Evolutionary conservation across 2,329 filamentous ascomycete genomes (phyloP).

Genomic region (Ascochyta pisi): DNA sequence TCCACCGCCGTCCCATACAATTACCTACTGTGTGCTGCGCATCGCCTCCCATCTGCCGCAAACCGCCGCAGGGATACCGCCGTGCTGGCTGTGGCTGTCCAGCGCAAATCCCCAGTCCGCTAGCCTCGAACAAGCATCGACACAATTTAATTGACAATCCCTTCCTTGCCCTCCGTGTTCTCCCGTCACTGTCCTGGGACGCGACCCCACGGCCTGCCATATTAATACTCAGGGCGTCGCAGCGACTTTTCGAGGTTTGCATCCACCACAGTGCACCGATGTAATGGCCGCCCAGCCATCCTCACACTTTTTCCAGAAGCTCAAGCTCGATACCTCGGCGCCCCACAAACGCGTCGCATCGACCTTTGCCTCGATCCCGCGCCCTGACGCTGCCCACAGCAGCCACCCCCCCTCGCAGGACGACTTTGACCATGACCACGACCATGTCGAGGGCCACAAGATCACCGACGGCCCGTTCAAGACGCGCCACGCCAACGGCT

Average conservation of each 20-base stretch:
- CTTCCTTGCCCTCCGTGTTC: slow-evolving; percentile 37
- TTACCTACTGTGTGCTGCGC: too few relatives aligned
- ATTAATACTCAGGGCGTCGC: slow-evolving; percentile 34
- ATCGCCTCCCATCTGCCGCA: slow-evolving; percentile 1
- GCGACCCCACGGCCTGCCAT: slow-evolving; percentile 37
- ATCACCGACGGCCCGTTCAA: slow-evolving; percentile 28
- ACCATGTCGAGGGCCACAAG: slow-evolving; percentile 27
- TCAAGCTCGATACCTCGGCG: slow-evolving; percentile 49
- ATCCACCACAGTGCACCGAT: slow-evolving; percentile 43
- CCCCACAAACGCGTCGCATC: slow-evolving; percentile 45
- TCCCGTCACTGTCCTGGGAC: slow-evolving; percentile 32
- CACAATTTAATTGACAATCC: slow-evolving; percentile 29
- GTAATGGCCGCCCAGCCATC: slow-evolving; percentile 50
- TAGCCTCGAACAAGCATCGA: slow-evolving; percentile 21
- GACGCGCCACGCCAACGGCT: slow-evolving; percentile 24
- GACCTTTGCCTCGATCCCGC: slow-evolving; percentile 47
- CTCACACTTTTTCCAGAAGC: slow-evolving; percentile 52
- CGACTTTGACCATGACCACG: slow-evolving; percentile 24
- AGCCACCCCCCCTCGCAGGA: slow-evolving; percentile 32
- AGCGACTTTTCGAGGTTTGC: slow-evolving; percentile 38
- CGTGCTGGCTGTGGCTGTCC: not conserved
- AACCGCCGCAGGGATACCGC: slow-evolving; percentile 1
- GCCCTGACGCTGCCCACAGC: slow-evolving; percentile 35
- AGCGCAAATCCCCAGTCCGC: slow-evolving; percentile 13
- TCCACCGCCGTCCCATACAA: not conserved